Conservation (phyloP, 345 rosid species). For the Conringia planisiliqua region DNA sequence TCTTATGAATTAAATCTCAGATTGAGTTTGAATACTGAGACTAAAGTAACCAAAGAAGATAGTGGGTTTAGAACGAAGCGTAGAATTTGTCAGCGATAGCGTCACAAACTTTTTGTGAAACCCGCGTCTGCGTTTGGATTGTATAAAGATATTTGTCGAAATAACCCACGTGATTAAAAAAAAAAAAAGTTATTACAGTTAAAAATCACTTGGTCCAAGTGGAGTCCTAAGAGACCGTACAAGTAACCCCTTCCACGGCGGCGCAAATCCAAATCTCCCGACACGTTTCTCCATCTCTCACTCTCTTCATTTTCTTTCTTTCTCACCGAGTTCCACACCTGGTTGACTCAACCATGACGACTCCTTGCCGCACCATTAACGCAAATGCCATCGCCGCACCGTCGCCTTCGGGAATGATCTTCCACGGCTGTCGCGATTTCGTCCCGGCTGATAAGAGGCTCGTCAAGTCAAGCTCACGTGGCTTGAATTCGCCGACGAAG, state of each 20-base stretch:
- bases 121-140: neutral
- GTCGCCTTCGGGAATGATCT: constrained; percentile 7
- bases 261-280: neutral
- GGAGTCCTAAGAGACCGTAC: constrained; percentile 27
- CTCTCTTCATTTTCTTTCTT: neutral
- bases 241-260: neutral
- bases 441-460: constrained; percentile 3
- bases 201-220: constrained; percentile 19
- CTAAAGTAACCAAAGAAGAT: neutral
- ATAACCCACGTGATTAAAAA: neutral
- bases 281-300: constrained; percentile 25
- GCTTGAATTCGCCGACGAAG: constrained; percentile 20
- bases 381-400: constrained; percentile 23
- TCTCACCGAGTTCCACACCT: neutral
- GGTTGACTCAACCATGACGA: constrained; percentile 4
- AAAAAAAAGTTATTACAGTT: constrained; percentile 2
- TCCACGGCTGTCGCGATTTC: neutral
- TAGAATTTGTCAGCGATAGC: neutral
- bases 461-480: constrained; percentile 9
- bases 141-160: constrained; percentile 5
- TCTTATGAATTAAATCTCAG: neutral
- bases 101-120: neutral
- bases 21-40: neutral
- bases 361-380: constrained; percentile 22
- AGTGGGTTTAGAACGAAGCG: neutral